These are phyloP conservation scores for Stemphylium beticola DNA, from an alignment of 2,329 filamentous ascomycete species.

Conservation along the genomic window DNA sequence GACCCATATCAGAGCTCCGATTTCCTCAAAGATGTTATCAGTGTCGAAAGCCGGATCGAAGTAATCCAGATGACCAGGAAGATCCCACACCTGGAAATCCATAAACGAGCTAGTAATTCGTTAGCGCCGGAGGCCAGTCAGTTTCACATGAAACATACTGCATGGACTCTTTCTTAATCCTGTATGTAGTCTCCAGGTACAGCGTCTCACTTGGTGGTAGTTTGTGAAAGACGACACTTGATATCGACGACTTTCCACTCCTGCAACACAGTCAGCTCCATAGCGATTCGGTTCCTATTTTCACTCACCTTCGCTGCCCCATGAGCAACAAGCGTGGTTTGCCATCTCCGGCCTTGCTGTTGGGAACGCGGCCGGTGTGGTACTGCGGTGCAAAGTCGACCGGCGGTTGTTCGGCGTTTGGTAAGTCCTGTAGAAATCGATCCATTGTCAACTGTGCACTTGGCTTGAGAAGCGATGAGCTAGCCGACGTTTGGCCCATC, in stretches of 20 bases:
- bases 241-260: conserved; percentile 97
- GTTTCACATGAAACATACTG: conserved; percentile 66
- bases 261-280: conserved; percentile 56
- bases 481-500: conserved; percentile 23
- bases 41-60: conserved; percentile 89
- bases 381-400: conserved; percentile 48
- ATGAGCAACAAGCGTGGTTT: conserved; percentile 91
- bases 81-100: conserved; percentile 99
- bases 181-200: conserved; percentile 92
- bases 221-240: conserved; percentile 99
- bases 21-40: conserved; percentile 90
- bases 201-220: conserved; percentile 94
- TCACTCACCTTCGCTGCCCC: conserved; percentile 83
- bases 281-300: background rate
- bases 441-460: conserved; percentile 52
- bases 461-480: conserved; percentile 44
- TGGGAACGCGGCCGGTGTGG: conserved; percentile 53
- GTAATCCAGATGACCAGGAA: conserved; percentile 93
- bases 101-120: conserved; percentile 79
- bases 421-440: conserved; percentile 52
- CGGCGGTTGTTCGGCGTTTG: conserved; percentile 49
- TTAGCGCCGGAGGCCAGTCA: conserved; percentile 3
- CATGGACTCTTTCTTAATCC: conserved; percentile 93
- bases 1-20: conserved; percentile 96
- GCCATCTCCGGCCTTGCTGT: conserved; percentile 61